Conservation (phyloP, 2,329 filamentous ascomycete genomes). For the Exophiala alcalophila region DNA sequence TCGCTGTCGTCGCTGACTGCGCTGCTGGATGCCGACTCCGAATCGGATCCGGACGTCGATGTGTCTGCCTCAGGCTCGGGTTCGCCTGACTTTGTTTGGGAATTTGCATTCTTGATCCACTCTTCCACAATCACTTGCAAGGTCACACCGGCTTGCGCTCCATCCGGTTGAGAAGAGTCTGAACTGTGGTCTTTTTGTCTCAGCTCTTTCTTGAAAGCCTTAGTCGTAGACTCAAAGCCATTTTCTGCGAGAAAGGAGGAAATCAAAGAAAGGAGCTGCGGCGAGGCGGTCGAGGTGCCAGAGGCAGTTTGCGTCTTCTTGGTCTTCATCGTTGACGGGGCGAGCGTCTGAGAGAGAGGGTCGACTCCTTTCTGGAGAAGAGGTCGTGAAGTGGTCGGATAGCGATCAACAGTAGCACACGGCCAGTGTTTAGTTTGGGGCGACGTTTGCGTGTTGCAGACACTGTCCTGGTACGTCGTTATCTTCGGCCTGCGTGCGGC, state of each 20-base stretch:
- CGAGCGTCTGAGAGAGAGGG: too few species aligned
- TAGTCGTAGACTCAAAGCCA: constrained; percentile 60
- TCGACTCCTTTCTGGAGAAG: too few species aligned
- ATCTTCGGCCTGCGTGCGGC: too few species aligned
- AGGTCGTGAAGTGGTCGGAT: too few species aligned
- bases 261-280: constrained; percentile 65
- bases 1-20: constrained; percentile 34
- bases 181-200: constrained; percentile 20
- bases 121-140: constrained; percentile 8
- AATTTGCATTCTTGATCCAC: constrained; percentile 10
- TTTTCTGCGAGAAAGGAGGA: constrained; percentile 64
- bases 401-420: too few species aligned
- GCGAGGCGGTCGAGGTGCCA: constrained; percentile 46
- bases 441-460: too few species aligned
- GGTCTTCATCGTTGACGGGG: constrained; percentile 14
- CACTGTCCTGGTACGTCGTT: too few species aligned
- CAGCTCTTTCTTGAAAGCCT: constrained; percentile 57
- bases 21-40: constrained; percentile 20
- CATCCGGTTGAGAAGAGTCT: constrained; percentile 8
- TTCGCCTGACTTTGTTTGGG: constrained; percentile 26
- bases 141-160: constrained; percentile 1
- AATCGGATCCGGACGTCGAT: constrained; percentile 3
- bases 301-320: constrained; percentile 21
- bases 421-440: too few species aligned
- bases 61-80: constrained; percentile 28